Base-by-base conservation (phyloP, 2,329 filamentous ascomycete species). In the Knoxdaviesia capensis region DNA sequence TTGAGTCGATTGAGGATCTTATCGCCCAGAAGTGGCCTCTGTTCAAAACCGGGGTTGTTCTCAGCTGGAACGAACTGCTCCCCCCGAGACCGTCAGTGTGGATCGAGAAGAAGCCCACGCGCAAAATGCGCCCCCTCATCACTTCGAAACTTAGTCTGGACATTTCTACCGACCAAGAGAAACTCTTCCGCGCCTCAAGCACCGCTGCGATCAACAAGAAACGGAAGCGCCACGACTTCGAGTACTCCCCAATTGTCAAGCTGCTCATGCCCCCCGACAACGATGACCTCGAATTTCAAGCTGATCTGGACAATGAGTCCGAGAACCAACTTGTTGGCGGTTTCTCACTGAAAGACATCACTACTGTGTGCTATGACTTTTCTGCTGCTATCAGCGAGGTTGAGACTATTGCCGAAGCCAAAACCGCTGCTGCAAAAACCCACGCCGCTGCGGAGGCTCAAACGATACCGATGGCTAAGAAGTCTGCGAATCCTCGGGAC, bases 111-210 rank as follows among this genome's bases (percentile, higher is more conserved):
- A 74, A 76, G 35, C 85, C 87, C 0, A 49, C 68, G 1, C 93
- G 86, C 58, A 77, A 77, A 36, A 83, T 86, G 1, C 90, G 87
- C 58, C 68, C 83, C 10, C 68, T 96, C 4, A 71, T 86, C 5
- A 85, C 86, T 0, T 87, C 80, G 20, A 98, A 98, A 58, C 69
- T 94, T 44, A 86, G 76, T 46, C 67, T 98, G 9, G 90, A 98
- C 46, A 64, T 96, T 33, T 80, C 83, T 3, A 69, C 74, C 39
- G 90, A 96, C 51, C 82, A 93, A 49, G 84, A 93, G 56, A 85
- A 86, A 50, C 67, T 71, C 30, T 98, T 96, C 56, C 76, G 77
- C 43, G 73, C 88, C n/a, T 68, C 74, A 0, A 77, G 77, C n/a
- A n/a, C 7, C 7, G n/a, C 7, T 35, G 39, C 42, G 6, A 41